Percentiles rank a stretch among this genome's conserved stretches.
These are phyloP conservation scores for Aspergillus sojae DNA, from an alignment of 2,329 filamentous ascomycete species.

Conservation along the genomic window DNA sequence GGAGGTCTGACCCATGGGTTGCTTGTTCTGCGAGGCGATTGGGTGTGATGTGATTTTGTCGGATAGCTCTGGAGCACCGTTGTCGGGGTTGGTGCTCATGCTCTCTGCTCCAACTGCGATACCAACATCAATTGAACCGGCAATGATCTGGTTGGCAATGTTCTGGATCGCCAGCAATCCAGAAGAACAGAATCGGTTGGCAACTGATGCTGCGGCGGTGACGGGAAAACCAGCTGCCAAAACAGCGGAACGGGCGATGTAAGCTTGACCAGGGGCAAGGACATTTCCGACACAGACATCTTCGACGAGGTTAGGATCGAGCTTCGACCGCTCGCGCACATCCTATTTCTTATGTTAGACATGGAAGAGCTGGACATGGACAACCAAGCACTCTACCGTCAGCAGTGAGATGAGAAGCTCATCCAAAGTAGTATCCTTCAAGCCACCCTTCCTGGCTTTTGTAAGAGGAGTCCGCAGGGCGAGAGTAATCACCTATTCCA, in stretches of 20 bases:
- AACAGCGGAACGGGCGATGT: constrained; percentile 84
- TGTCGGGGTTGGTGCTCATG: constrained; percentile 87
- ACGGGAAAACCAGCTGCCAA: constrained; percentile 86
- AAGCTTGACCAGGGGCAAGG: constrained; percentile 83
- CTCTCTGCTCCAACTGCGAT: constrained; percentile 90
- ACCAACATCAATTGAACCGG: constrained; percentile 89
- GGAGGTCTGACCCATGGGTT: constrained; percentile 90
- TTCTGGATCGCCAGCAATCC: constrained; percentile 88
- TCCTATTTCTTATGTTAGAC: constrained; percentile 44
- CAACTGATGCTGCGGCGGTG: constrained; percentile 72
- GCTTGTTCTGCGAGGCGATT: constrained; percentile 85
- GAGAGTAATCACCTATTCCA: constrained; percentile 42
- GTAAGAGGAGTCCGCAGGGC: constrained; percentile 44
- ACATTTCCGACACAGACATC: constrained; percentile 88
- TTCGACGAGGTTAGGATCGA: constrained; percentile 83
- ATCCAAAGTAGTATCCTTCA: constrained; percentile 42
- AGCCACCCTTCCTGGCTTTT: constrained; percentile 43
- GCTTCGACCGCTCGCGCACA: constrained; percentile 77
- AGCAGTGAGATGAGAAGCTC: constrained; percentile 41
- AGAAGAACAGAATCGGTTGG: constrained; percentile 90
- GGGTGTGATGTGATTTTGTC: constrained; percentile 73
- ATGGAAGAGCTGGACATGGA: neutral
- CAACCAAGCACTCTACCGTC: constrained; percentile 29
- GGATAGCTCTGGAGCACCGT: constrained; percentile 79
- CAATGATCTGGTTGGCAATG: constrained; percentile 84